A percentile compares a stretch with the other conserved stretches of the same genome.
phyloP scores from a whole-genome alignment of 495 filamentous ascomycete genomes.

The Pseudomonodictys pantanalensis region DNA sequence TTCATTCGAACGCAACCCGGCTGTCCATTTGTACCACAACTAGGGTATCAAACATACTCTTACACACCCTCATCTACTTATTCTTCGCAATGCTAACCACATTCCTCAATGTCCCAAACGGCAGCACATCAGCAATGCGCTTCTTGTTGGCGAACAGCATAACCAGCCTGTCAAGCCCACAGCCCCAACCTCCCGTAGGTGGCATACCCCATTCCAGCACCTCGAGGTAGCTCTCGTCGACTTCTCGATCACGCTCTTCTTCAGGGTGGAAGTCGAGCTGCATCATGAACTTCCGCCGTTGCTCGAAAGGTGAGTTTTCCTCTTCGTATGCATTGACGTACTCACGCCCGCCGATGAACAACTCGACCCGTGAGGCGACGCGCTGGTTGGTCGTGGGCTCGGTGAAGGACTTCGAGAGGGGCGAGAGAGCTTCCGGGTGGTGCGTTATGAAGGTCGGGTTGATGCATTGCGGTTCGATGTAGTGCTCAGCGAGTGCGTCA shows the following conservation, averaged over 20 bases:
- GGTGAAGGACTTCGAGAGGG: constrained; percentile 80
- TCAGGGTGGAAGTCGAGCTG: constrained; percentile 49
- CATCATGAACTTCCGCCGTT: constrained; percentile 75
- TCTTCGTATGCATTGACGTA: constrained; percentile 96
- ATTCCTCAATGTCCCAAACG: constrained; percentile 82
- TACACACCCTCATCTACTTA: constrained; percentile 2
- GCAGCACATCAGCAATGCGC: constrained; percentile 76
- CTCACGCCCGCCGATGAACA: constrained; percentile 78
- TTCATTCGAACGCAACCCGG: no score
- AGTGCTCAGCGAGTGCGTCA: constrained; percentile 72
- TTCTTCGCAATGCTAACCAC: constrained; percentile 46
- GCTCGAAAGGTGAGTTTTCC: constrained; percentile 88
- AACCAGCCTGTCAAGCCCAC: constrained; percentile 80
- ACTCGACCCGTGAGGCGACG: constrained; percentile 77
- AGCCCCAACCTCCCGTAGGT: constrained; percentile 94
- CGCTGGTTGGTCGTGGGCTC: constrained; percentile 61
- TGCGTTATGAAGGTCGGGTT: constrained; percentile 85
- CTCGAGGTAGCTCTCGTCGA: constrained; percentile 82
- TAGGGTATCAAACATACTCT: no score
- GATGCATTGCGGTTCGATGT: constrained; percentile 69
- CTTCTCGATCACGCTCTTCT: constrained; percentile 56
- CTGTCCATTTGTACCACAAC: no score
- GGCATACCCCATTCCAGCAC: constrained; percentile 85
- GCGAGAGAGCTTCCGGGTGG: constrained; percentile 87
- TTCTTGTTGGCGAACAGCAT: constrained; percentile 80